phyloP scores from a whole-genome alignment of 371 early-diverging fungal species.

The Phascolomyces articulosus region DNA sequence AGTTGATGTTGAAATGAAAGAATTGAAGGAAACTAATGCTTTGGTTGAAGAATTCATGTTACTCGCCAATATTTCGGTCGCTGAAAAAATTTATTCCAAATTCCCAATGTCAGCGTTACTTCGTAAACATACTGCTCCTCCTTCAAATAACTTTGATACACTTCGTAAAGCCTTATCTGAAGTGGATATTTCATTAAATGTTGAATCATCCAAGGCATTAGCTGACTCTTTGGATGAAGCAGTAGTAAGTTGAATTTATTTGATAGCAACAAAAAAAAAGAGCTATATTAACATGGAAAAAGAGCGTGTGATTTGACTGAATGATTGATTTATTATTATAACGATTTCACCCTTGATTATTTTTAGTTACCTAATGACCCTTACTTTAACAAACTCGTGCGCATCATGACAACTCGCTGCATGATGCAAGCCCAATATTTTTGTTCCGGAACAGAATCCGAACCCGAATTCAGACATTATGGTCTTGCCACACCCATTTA shows the following conservation, averaged over 20 bases:
- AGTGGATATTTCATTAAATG: constrained; percentile 44
- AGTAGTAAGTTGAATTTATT: constrained; percentile 37
- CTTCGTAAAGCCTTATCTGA: constrained; percentile 72
- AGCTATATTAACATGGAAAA: too few species aligned
- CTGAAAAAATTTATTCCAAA: constrained; percentile 84
- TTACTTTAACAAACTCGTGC: constrained; percentile 87
- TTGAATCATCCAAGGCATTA: constrained; percentile 70
- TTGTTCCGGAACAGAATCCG: constrained; percentile 77
- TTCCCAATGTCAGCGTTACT: constrained; percentile 95
- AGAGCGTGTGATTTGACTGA: neutral
- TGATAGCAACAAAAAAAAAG: too few species aligned
- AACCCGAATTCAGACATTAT: constrained; percentile 86
- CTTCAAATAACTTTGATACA: constrained; percentile 76
- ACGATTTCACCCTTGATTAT: neutral
- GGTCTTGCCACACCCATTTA: constrained; percentile 87
- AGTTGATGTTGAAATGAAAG: constrained; percentile 87
- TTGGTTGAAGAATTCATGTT: constrained; percentile 99
- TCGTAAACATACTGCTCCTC: constrained; percentile 84
- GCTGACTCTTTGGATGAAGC: constrained; percentile 85
- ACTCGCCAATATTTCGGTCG: constrained; percentile 98
- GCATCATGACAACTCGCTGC: constrained; percentile 92
- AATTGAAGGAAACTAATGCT: constrained; percentile 93
- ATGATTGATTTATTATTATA: neutral
- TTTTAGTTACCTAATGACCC: constrained; percentile 69
- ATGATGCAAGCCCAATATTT: constrained; percentile 95